Conservation (phyloP, 2,329 filamentous ascomycete species). For the Rhinocladiella mackenziei region DNA sequence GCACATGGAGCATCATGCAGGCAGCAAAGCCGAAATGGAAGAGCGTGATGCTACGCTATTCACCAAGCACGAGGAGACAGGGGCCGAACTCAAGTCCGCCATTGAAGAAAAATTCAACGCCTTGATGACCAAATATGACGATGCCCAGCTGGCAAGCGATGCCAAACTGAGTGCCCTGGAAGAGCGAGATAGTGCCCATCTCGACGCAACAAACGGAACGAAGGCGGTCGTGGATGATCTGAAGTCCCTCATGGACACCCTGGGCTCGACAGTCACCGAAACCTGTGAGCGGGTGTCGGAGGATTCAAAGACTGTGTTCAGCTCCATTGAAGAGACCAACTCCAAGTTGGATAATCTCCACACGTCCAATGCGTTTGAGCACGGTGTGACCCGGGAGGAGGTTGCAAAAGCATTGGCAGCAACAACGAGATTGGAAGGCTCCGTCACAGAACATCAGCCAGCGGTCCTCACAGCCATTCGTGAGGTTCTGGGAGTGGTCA, state of each 20-base stretch:
- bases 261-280: constrained; percentile 75
- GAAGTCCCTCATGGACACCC: constrained; percentile 77
- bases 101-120: constrained; percentile 76
- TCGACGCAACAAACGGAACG: constrained; percentile 68
- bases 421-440: constrained; percentile 71
- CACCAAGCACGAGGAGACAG: constrained; percentile 59
- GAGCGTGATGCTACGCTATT: constrained; percentile 53
- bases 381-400: constrained; percentile 76
- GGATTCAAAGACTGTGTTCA: constrained; percentile 82
- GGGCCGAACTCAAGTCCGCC: constrained; percentile 53
- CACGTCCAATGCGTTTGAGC: constrained; percentile 69
- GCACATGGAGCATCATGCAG: constrained; percentile 72
- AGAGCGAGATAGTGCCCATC: constrained; percentile 66
- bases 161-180: constrained; percentile 70
- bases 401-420: constrained; percentile 68
- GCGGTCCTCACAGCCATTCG: constrained; percentile 82
- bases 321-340: constrained; percentile 73
- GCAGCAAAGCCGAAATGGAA: constrained; percentile 73
- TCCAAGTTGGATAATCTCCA: constrained; percentile 69
- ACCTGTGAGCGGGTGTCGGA: constrained; percentile 82
- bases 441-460: constrained; percentile 78
- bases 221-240: constrained; percentile 83
- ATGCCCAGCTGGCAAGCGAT: constrained; percentile 70
- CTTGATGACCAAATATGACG: constrained; percentile 82
- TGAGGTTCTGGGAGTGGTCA: constrained; percentile 77